Percentiles rank a stretch among this genome's conserved stretches.
Conservation (phyloP, 805 yeast species). For the Priceomyces fermenticarens region DNA sequence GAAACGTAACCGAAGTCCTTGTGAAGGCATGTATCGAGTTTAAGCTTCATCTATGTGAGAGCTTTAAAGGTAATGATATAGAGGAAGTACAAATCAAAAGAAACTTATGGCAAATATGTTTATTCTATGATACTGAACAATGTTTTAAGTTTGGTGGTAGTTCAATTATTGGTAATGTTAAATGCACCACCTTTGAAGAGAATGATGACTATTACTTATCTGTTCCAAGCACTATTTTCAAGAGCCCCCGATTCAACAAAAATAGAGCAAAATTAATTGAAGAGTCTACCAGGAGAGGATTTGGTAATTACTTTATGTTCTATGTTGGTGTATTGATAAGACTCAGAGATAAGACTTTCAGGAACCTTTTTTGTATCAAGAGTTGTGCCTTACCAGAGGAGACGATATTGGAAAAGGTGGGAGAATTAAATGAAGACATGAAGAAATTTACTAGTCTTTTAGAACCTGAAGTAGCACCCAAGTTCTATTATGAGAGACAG, state of each 20-base stretch:
- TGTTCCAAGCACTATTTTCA: slow-evolving; percentile 11
- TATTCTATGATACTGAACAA: slow-evolving; percentile 22
- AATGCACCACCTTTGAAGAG: slow-evolving; percentile 17
- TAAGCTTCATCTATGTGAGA: slow-evolving; percentile 24
- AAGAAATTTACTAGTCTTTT: slow-evolving; percentile 14
- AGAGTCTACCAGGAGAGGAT: slow-evolving; percentile 6
- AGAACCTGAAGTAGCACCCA: slow-evolving; percentile 19
- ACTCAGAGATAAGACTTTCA: slow-evolving; percentile 20
- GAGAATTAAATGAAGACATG: slow-evolving; percentile 18
- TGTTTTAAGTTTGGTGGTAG: slow-evolving; percentile 30
- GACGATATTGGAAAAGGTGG: slow-evolving; percentile 7
- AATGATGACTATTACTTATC: slow-evolving; percentile 12
- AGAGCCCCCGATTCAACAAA: neutral
- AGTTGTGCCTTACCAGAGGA: slow-evolving; percentile 11
- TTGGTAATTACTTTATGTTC: slow-evolving; percentile 12
- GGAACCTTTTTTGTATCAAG: slow-evolving; percentile 19
- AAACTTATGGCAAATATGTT: slow-evolving; percentile 30
- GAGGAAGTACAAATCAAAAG: slow-evolving; percentile 15
- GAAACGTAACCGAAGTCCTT: neutral
- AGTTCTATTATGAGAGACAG: slow-evolving; percentile 10
- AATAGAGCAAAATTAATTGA: slow-evolving; percentile 5
- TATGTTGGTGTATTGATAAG: slow-evolving; percentile 14
- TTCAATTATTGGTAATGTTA: slow-evolving; percentile 19
- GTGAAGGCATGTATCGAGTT: slow-evolving; percentile 28
- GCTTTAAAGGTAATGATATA: slow-evolving; percentile 7